These are phyloP conservation scores for Neoarthrinium moseri DNA, from an alignment of 2,329 filamentous ascomycete species.

Conservation along the genomic window DNA sequence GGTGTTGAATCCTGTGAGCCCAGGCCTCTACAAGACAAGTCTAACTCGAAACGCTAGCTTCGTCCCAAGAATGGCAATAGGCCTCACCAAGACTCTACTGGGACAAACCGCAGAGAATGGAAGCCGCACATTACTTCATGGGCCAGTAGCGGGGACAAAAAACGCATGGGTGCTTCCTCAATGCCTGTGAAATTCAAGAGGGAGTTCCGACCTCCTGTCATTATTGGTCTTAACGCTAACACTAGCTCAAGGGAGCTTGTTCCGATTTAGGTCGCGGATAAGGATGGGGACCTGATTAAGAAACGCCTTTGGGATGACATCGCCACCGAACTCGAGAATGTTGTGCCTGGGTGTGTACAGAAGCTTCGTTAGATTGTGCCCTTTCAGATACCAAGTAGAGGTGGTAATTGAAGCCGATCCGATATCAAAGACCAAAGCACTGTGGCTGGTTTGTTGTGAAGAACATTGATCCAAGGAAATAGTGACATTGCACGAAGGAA, in stretches of 20 bases:
- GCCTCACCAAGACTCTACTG: constrained; percentile 17
- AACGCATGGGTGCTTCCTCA: constrained; percentile 40
- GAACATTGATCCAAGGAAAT: constrained; percentile 1
- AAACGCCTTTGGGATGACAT: constrained; percentile 40
- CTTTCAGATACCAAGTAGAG: neutral
- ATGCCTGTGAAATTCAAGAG: constrained; percentile 25
- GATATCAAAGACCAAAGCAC: neutral
- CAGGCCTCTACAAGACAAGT: constrained; percentile 38
- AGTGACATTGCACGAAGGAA: neutral
- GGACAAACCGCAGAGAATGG: constrained; percentile 36
- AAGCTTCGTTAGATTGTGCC: neutral
- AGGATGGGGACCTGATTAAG: constrained; percentile 34
- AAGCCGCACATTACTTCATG: constrained; percentile 34
- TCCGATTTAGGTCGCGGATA: constrained; percentile 18
- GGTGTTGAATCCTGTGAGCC: constrained; percentile 38
- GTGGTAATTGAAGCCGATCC: neutral
- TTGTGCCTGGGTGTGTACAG: constrained; percentile 32
- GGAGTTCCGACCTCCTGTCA: constrained; percentile 25
- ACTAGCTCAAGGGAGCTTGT: neutral
- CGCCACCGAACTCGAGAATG: constrained; percentile 36
- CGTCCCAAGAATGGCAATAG: constrained; percentile 20
- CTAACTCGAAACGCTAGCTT: constrained; percentile 31
- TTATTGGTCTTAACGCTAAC: no score
- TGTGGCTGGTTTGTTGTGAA: neutral
- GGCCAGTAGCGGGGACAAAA: constrained; percentile 32